phyloP scores from a whole-genome alignment of 805 yeast species.

The Candida succiphila region DNA sequence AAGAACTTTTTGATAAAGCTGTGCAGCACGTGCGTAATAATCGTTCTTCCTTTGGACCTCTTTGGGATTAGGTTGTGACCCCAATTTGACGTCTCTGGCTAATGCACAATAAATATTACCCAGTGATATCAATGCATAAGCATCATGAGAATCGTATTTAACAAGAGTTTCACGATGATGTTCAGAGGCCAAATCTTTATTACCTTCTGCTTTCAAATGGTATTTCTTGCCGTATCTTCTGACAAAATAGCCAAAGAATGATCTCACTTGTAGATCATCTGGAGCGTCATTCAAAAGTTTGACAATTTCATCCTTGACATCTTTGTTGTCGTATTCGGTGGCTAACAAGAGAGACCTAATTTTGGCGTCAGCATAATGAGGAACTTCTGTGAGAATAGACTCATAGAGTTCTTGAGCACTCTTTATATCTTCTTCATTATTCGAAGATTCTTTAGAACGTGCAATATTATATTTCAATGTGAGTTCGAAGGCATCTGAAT shows the following conservation, averaged over 20 bases:
- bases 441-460: conserved; percentile 38
- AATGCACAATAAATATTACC: conserved; percentile 79
- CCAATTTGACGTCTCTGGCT: conserved; percentile 64
- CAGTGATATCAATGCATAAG: conserved; percentile 79
- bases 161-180: conserved; percentile 83
- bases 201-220: conserved; percentile 30
- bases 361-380: conserved; percentile 67
- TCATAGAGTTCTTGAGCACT: conserved; percentile 36
- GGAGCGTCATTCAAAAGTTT: conserved; percentile 42
- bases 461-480: conserved; percentile 69
- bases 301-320: conserved; percentile 44
- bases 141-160: conserved; percentile 76
- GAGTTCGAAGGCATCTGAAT: conserved; percentile 20
- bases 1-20: conserved; percentile 80
- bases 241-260: conserved; percentile 88
- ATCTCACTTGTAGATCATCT: conserved; percentile 71
- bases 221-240: conserved; percentile 48
- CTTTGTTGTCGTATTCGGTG: conserved; percentile 37
- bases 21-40: conserved; percentile 84
- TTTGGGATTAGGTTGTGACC: conserved; percentile 33
- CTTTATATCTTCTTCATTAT: conserved; percentile 15
- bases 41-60: conserved; percentile 52
- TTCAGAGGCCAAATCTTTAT: conserved; percentile 53
- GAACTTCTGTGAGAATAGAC: conserved; percentile 45
- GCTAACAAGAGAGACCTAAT: conserved; percentile 60